These are phyloP conservation scores for Phytopythium delawarense DNA, from an alignment of 352 stramenopile species.

Conservation along the genomic window DNA sequence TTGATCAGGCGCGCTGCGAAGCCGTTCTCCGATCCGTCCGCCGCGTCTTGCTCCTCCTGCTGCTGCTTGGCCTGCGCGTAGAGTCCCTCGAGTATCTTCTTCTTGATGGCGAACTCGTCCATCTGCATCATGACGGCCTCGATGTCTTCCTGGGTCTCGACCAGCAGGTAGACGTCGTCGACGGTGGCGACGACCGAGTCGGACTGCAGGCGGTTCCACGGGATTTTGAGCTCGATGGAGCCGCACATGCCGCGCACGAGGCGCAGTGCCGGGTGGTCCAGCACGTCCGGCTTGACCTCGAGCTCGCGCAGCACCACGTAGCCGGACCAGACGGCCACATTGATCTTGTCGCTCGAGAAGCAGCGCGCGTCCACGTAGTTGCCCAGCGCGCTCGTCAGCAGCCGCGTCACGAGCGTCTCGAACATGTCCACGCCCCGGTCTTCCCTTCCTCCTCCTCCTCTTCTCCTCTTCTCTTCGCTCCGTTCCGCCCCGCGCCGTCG, in stretches of 20 bases:
- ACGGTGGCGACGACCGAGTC: slow-evolving; percentile 86
- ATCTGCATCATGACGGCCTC: slow-evolving; percentile 69
- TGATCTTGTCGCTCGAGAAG: slow-evolving; percentile 89
- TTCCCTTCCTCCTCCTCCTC: too few species aligned
- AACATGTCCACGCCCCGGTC: slow-evolving; percentile 53
- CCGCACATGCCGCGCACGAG: slow-evolving; percentile 78
- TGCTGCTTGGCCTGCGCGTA: slow-evolving; percentile 68
- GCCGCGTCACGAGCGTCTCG: slow-evolving; percentile 81
- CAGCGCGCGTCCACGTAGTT: slow-evolving; percentile 85
- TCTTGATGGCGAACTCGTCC: slow-evolving; percentile 82
- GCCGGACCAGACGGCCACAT: slow-evolving; percentile 82
- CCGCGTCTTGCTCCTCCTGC: slow-evolving; percentile 38
- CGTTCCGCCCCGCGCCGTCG: too few species aligned
- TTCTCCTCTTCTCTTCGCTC: too few species aligned
- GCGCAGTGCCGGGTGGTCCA: slow-evolving; percentile 55
- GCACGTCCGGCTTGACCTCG: slow-evolving; percentile 74
- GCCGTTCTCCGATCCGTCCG: slow-evolving; percentile 37
- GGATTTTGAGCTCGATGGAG: slow-evolving; percentile 88
- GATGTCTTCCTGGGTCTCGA: slow-evolving; percentile 78
- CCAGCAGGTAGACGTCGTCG: slow-evolving; percentile 81
- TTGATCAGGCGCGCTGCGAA: slow-evolving; percentile 78
- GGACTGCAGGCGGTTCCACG: slow-evolving; percentile 85
- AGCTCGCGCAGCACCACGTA: slow-evolving; percentile 82
- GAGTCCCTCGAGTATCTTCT: slow-evolving; percentile 77
- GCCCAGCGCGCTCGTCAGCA: slow-evolving; percentile 82